Evolutionary conservation across 352 stramenopile species (phyloP), one percentile per base, ranked within the genome.

Genomic region (Lagenidium sp.): DNA sequence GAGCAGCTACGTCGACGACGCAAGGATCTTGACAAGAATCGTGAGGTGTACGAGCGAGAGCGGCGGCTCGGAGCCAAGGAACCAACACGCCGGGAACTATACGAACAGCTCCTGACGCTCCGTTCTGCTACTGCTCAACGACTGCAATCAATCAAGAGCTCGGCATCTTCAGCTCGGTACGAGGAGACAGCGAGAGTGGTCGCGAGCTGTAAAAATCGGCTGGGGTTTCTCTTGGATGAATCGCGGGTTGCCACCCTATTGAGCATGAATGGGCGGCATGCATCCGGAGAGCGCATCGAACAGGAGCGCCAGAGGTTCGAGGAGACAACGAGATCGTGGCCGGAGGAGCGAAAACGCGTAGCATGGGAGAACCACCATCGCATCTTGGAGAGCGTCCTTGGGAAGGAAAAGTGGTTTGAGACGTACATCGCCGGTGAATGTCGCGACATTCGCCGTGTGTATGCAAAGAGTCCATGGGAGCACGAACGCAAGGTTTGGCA

Each of bases 401-500:
- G 53, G 8, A 72, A 73, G 20, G 29, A 44, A 0, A 47, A 68
- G 37, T 85, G 71, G 71, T 79, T 60, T 48, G 53, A 79, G 29
- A 82, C 69, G 6, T 56, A 49, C 12, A 35, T 87, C 43, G 71
- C 62, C n/a, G 65, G 69, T 4, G 28, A 56, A 8, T 41, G 57
- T 19, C 50, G 54, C 0, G 70, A 85, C n/a, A 84, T 85, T 43
- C 65, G 70, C 1, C 41, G 23, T 4, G 47, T 78, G 15, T 39
- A 63, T 18, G 44, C 71, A 5, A 22, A 22, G 13, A 80, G 57
- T 35, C 66, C 66, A 12, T 84, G 65, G 63, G 65, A 74, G 16
- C 30, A 66, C 24, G 65, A 72, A n/a, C 51, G 52, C 13, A 57
- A 64, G 18, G 47, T 83, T 26, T 83, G 68, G 68, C 37, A 55